Percentiles rank a stretch among this genome's conserved stretches.
These are phyloP conservation scores for Aspergillus sp. DNA, from an alignment of 2,329 filamentous ascomycete species.

Conservation along the genomic window DNA sequence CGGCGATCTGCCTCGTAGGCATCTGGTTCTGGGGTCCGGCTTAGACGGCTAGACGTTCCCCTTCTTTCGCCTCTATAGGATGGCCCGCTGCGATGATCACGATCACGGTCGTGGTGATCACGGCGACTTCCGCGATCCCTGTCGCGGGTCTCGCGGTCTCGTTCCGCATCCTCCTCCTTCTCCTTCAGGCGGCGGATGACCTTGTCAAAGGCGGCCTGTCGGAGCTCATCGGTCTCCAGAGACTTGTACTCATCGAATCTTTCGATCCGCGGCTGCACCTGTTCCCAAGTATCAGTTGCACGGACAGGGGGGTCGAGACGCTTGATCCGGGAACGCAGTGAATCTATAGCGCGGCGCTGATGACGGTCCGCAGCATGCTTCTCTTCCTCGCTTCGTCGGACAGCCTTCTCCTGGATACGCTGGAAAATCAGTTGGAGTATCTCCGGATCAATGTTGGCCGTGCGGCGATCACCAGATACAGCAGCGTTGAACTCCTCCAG, in stretches of 20 bases:
- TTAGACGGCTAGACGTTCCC: constrained; percentile 59
- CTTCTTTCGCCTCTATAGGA: constrained; percentile 41
- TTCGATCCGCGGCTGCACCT: constrained; percentile 76
- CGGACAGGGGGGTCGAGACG: constrained; percentile 83
- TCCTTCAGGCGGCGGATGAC: constrained; percentile 87
- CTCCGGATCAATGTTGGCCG: constrained; percentile 81
- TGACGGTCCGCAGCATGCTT: constrained; percentile 79
- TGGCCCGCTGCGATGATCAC: constrained; percentile 54
- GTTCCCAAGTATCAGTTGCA: constrained; percentile 81
- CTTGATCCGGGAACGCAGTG: constrained; percentile 82
- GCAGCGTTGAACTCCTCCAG: constrained; percentile 84
- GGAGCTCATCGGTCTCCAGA: constrained; percentile 78
- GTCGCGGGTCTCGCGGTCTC: constrained; percentile 53
- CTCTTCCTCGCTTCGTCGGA: constrained; percentile 80
- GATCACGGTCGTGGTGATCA: constrained; percentile 57
- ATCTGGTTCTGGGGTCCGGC: constrained; percentile 88
- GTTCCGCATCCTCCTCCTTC: constrained; percentile 79
- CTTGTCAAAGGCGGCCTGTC: constrained; percentile 86
- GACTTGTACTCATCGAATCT: constrained; percentile 82
- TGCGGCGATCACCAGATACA: constrained; percentile 83
- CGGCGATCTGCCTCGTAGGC: constrained; percentile 93
- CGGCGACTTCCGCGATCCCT: constrained; percentile 51
- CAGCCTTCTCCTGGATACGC: constrained; percentile 82
- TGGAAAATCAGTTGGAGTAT: constrained; percentile 80
- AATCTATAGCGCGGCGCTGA: constrained; percentile 81